phyloP scores from a whole-genome alignment of 2,329 filamentous ascomycete species.

The Alternaria tenuissima region DNA sequence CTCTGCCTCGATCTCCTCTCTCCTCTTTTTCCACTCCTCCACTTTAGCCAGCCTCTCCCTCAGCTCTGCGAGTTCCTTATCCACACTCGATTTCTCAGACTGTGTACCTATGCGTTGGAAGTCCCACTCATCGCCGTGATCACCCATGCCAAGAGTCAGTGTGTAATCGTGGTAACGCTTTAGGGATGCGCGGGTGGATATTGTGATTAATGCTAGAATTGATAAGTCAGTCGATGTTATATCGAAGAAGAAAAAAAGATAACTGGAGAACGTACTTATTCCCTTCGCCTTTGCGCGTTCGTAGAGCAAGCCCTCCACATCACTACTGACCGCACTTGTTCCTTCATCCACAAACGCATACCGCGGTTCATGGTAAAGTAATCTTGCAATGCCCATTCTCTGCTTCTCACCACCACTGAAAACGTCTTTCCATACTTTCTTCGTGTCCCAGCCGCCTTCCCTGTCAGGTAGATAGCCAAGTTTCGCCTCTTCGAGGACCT shows the following conservation, averaged over 20 bases:
- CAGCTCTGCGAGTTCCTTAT: slow-evolving; percentile 87
- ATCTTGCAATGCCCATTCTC: slow-evolving; percentile 85
- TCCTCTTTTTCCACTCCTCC: slow-evolving; percentile 80
- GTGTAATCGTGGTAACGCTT: slow-evolving; percentile 97
- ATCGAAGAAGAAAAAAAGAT: not conserved
- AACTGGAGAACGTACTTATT: slow-evolving; percentile 73
- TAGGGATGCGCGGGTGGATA: slow-evolving; percentile 90
- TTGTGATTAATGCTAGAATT: slow-evolving; percentile 80
- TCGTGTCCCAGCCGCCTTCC: slow-evolving; percentile 95
- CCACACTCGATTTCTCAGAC: slow-evolving; percentile 89
- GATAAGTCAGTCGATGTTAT: not conserved
- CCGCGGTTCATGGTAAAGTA: slow-evolving; percentile 92
- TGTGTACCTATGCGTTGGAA: slow-evolving; percentile 94
- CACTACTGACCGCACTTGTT: slow-evolving; percentile 90
- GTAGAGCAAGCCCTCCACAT: slow-evolving; percentile 93
- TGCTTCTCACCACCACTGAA: slow-evolving; percentile 98
- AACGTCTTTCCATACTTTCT: slow-evolving; percentile 98
- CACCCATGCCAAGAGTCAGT: slow-evolving; percentile 81
- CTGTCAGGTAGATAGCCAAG: slow-evolving; percentile 89
- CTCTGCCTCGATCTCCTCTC: slow-evolving; percentile 83
- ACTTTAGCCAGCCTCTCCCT: slow-evolving; percentile 82
- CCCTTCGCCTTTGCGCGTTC: slow-evolving; percentile 91
- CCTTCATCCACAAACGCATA: slow-evolving; percentile 97
- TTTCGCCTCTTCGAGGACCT: slow-evolving; percentile 80
- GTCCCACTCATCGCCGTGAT: slow-evolving; percentile 86